Evolutionary conservation across 1,284 basidiomycete genomes (phyloP), one percentile per base, ranked within the genome.

Genomic region (Moniliophthora roreri): DNA sequence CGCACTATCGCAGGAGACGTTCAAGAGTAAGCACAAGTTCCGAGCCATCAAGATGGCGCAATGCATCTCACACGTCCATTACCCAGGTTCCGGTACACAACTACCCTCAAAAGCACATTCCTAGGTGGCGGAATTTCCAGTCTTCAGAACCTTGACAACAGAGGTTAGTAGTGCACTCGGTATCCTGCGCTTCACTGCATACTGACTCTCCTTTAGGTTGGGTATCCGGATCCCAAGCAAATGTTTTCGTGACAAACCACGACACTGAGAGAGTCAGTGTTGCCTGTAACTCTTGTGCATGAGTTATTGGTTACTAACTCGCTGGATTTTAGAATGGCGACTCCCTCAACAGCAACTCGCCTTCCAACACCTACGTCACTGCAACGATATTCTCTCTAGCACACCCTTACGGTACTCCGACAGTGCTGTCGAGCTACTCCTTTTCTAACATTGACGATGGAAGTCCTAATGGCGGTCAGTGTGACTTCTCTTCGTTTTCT

Each of bases 181-280:
- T 40, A n/a, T 23, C n/a, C 23, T n/a, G n/a, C 15, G 7, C 9
- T 45, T 34, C 15, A 39, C 11, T 20, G 21, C 15, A 32, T 16
- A n/a, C n/a, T n/a, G n/a, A n/a, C n/a, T 16, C 20, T 4, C 21
- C 45, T 48, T 3, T 45, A 83, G 84, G 81, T 10, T 87, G 84
- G 85, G 70, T 87, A 2, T 37, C 77, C 0, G 75, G 82, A 5
- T 67, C 66, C 0, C 62, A 65, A 32, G 85, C 85, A 0, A 88
- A 89, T 58, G 79, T 84, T 16, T 88, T 88, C 57, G 84, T 88
- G 3, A 72, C 78, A 0, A 85, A 88, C 60, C 85, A 88, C 57
- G 86, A 88, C 59, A 87, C 85, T 0, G 86, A 88, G 63, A 69
- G 85, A 38, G 84, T 84, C 57, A 46, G 76, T 56, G 7, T 39